A percentile compares a stretch with the other conserved stretches of the same genome.
These are phyloP conservation scores for Emydomyces testavorans DNA, from an alignment of 2,329 filamentous ascomycete genomes.

Conservation along the genomic window DNA sequence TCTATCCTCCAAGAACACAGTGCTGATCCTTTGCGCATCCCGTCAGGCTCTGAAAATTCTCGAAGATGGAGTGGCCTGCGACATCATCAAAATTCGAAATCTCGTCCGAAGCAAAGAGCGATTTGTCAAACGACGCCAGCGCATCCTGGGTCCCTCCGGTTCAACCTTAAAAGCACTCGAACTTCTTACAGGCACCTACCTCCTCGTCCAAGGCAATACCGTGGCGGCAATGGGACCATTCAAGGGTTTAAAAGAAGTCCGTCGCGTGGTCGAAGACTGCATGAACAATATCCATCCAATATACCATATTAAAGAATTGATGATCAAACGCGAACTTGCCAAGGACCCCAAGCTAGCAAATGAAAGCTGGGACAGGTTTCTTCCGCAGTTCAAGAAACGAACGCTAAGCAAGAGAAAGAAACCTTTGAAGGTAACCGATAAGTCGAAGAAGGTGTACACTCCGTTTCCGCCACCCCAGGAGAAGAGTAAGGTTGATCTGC, in stretches of 20 bases:
- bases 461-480: constrained; percentile 93
- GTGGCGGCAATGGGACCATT: constrained; percentile 84
- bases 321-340: constrained; percentile 85
- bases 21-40: not conserved
- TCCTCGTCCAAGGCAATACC: constrained; percentile 93
- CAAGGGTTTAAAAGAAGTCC: constrained; percentile 85
- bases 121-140: constrained; percentile 87
- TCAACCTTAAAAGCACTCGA: constrained; percentile 90
- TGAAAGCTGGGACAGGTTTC: constrained; percentile 90
- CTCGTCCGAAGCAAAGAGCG: constrained; percentile 87
- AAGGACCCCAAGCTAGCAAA: constrained; percentile 77
- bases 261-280: constrained; percentile 82
- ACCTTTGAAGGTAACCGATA: constrained; percentile 81
- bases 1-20: constrained; percentile 1
- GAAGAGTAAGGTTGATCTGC: constrained; percentile 96
- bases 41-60: constrained; percentile 71
- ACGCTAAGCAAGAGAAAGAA: constrained; percentile 72
- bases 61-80: constrained; percentile 80
- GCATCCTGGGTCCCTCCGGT: constrained; percentile 82
- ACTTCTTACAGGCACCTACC: constrained; percentile 79
- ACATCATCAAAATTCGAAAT: constrained; percentile 90
- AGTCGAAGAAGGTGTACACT: constrained; percentile 87
- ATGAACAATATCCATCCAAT: constrained; percentile 89
- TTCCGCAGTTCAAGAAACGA: constrained; percentile 94
- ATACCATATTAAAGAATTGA: constrained; percentile 89